These are phyloP conservation scores for Neurospora sp. DNA, from an alignment of 495 filamentous ascomycete genomes.

Conservation along the genomic window DNA sequence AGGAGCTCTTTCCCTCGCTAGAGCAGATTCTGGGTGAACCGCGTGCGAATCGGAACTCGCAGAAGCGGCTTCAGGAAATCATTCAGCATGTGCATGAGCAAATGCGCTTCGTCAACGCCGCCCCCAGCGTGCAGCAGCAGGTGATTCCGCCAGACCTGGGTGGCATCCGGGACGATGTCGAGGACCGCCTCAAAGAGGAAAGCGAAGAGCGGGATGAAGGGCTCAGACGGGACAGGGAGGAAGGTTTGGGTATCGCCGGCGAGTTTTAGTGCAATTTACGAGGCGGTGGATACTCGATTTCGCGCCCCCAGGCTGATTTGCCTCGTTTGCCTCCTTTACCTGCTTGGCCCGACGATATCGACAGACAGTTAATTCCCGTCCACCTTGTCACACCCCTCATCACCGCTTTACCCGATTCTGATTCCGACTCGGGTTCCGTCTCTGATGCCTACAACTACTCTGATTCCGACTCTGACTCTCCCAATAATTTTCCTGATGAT, in stretches of 20 bases:
- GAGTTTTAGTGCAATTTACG: slow-evolving; percentile 22
- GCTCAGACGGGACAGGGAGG: slow-evolving; percentile 30
- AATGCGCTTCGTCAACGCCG: slow-evolving; percentile 70
- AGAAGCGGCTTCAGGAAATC: slow-evolving; percentile 63
- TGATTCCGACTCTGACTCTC: background rate
- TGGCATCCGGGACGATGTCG: slow-evolving; percentile 65
- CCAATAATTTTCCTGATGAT: background rate
- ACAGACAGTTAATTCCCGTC: background rate
- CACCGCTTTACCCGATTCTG: background rate
- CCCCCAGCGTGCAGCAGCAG: slow-evolving; percentile 79
- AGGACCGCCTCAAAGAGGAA: slow-evolving; percentile 66
- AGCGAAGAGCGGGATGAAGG: slow-evolving; percentile 48
- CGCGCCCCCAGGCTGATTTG: background rate
- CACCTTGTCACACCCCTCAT: background rate
- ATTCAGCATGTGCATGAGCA: slow-evolving; percentile 71
- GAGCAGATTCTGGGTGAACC: slow-evolving; percentile 51
- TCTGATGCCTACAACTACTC: background rate
- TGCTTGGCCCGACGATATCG: background rate
- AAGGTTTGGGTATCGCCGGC: slow-evolving; percentile 30
- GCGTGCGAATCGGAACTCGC: slow-evolving; percentile 66
- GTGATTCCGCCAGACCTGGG: slow-evolving; percentile 70
- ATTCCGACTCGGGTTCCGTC: background rate
- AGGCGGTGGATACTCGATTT: background rate
- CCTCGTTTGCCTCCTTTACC: background rate
- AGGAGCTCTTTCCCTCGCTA: slow-evolving; percentile 69